These are phyloP conservation scores for Priceomyces carsonii DNA, from an alignment of 805 yeast species.

Conservation along the genomic window DNA sequence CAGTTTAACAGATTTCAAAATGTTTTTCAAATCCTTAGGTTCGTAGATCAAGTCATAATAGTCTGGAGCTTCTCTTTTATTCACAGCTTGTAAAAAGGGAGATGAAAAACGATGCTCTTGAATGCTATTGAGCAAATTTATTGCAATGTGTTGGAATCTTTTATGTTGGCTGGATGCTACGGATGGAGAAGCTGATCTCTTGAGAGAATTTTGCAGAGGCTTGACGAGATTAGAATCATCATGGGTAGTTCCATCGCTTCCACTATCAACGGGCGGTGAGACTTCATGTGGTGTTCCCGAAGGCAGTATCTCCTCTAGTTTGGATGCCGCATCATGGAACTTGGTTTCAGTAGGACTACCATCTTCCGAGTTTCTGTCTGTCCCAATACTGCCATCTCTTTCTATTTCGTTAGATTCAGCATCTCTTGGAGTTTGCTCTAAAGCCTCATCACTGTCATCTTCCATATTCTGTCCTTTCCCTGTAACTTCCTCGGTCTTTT, in stretches of 20 bases:
- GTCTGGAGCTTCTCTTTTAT: constrained; percentile 64
- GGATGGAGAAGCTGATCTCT: constrained; percentile 19
- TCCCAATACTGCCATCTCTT: constrained; percentile 1
- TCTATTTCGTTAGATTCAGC: neutral
- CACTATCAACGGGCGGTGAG: too few relatives aligned
- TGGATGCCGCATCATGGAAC: constrained; percentile 4
- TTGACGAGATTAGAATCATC: neutral
- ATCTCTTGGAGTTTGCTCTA: constrained; percentile 11
- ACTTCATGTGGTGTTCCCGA: constrained; percentile 1
- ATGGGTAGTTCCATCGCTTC: neutral
- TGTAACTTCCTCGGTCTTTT: neutral
- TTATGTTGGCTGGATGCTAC: constrained; percentile 35
- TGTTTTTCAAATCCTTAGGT: constrained; percentile 70
- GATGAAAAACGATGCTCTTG: constrained; percentile 73
- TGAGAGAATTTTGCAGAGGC: constrained; percentile 8
- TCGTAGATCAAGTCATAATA: constrained; percentile 60
- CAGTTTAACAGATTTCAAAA: constrained; percentile 54
- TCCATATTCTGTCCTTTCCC: neutral
- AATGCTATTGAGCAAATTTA: constrained; percentile 62
- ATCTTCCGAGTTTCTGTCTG: neutral
- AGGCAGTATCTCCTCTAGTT: constrained; percentile 1
- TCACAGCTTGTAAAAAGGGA: constrained; percentile 71
- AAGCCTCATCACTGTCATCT: neutral
- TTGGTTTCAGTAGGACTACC: constrained; percentile 1
- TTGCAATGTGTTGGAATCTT: constrained; percentile 61